Percentiles rank a stretch among this genome's conserved stretches.
These are phyloP conservation scores for Perkinsela sp. DNA, from an alignment of 208 protist genomes.

Conservation along the genomic window DNA sequence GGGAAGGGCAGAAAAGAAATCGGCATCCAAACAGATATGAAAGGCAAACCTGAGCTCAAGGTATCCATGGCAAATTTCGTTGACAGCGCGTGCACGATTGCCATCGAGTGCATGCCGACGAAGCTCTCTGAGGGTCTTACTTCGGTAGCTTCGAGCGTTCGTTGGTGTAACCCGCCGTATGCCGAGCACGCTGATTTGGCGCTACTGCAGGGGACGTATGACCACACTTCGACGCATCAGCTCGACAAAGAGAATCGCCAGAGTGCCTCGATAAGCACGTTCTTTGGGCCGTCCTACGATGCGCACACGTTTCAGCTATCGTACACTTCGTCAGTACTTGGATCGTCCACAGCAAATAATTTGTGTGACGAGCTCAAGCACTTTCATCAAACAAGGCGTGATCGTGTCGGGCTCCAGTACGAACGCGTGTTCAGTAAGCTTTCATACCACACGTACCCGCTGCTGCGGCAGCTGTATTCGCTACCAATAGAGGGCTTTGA, in stretches of 20 bases:
- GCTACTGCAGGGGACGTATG: not conserved
- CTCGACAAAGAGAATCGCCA: not conserved
- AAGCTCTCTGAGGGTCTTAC: not conserved
- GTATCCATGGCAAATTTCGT: not conserved
- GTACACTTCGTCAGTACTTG: not conserved
- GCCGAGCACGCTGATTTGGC: not conserved
- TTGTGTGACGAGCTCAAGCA: not conserved
- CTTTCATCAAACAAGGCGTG: not conserved
- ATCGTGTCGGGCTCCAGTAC: not conserved
- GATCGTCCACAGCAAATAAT: not conserved
- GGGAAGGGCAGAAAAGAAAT: not conserved
- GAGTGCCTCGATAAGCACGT: not conserved
- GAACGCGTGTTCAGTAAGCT: not conserved
- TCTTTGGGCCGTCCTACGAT: not conserved
- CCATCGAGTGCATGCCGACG: not conserved
- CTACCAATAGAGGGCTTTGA: not conserved
- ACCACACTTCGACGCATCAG: not conserved
- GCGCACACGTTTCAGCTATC: not conserved
- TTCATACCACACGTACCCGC: not conserved
- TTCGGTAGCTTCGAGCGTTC: not conserved
- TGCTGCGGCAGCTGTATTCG: not conserved
- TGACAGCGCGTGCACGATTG: not conserved
- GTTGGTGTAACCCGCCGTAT: not conserved
- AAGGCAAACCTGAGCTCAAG: not conserved
- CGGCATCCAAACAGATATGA: not conserved